Conservation (phyloP, 2,329 filamentous ascomycete species). For the Cladorrhinum sp. region DNA sequence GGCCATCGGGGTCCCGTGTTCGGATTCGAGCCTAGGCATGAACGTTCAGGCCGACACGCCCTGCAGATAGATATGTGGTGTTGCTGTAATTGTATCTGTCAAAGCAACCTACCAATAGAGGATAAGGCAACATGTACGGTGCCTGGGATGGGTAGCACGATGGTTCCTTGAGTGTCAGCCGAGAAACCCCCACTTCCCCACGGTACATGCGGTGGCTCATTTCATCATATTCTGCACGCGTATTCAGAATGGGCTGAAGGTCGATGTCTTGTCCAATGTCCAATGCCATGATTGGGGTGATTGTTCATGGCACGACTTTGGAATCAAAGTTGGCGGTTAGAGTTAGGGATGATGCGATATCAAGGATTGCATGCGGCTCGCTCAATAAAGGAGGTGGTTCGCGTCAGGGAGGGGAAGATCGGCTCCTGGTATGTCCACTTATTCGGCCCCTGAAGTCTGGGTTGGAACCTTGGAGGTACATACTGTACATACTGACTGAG, state of each 20-base stretch:
- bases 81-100: not conserved
- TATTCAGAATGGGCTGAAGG: not conserved
- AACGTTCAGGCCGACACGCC: not conserved
- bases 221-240: not conserved
- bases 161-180: not conserved
- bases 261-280: not conserved
- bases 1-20: not conserved
- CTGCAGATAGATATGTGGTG: not conserved
- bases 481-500: not conserved
- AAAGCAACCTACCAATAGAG: not conserved
- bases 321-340: not conserved
- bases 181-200: not conserved
- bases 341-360: not conserved
- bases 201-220: not conserved
- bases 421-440: not conserved
- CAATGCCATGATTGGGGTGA: not conserved
- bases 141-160: not conserved
- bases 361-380: not conserved
- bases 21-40: not conserved
- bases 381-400: not conserved
- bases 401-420: not conserved
- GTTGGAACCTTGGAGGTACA: too few relatives aligned
- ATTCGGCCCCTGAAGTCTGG: not conserved
- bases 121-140: not conserved
- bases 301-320: not conserved